Evolutionary conservation across 1,284 basidiomycete species (phyloP).

Genomic region (Pterula multifida): DNA sequence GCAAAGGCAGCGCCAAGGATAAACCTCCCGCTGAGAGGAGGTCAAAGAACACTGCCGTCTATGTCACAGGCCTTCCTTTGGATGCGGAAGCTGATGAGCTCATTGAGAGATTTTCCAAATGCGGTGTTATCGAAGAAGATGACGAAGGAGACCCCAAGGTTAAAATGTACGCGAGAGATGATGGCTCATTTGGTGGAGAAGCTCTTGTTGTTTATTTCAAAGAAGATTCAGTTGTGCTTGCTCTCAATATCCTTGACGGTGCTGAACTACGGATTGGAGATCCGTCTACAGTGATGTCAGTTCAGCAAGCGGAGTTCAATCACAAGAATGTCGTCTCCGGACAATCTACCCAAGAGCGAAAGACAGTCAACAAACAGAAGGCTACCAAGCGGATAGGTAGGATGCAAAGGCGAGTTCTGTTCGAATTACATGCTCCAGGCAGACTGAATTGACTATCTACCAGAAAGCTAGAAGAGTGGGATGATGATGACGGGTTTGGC

Average conservation of each 20-base stretch:
- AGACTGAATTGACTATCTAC: conserved; percentile 5
- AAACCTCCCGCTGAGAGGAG: conserved; percentile 41
- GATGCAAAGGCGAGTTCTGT: conserved; percentile 69
- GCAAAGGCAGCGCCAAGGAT: conserved; percentile 39
- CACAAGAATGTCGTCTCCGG: conserved; percentile 37
- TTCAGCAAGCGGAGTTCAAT: conserved; percentile 77
- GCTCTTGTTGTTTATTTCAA: conserved; percentile 97
- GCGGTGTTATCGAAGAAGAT: conserved; percentile 88
- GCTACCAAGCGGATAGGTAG: conserved; percentile 72
- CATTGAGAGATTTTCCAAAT: conserved; percentile 75
- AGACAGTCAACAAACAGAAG: conserved; percentile 71
- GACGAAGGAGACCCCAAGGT: conserved; percentile 80
- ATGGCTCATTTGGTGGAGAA: conserved; percentile 90
- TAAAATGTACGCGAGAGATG: conserved; percentile 87
- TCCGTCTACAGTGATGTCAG: conserved; percentile 62
- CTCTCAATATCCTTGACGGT: conserved; percentile 83
- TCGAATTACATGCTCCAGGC: conserved; percentile 4
- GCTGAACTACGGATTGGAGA: conserved; percentile 85
- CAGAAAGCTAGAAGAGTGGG: conserved; percentile 80
- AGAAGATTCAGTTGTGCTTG: conserved; percentile 85
- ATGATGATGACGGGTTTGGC: conserved; percentile 75
- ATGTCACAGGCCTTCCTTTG: conserved; percentile 75
- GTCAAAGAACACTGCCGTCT: conserved; percentile 88
- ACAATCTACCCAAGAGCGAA: conserved; percentile 24
- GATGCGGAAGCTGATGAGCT: conserved; percentile 73